Base-by-base conservation (phyloP, 495 filamentous ascomycete species). In the Trichocladium uniseriatum region DNA sequence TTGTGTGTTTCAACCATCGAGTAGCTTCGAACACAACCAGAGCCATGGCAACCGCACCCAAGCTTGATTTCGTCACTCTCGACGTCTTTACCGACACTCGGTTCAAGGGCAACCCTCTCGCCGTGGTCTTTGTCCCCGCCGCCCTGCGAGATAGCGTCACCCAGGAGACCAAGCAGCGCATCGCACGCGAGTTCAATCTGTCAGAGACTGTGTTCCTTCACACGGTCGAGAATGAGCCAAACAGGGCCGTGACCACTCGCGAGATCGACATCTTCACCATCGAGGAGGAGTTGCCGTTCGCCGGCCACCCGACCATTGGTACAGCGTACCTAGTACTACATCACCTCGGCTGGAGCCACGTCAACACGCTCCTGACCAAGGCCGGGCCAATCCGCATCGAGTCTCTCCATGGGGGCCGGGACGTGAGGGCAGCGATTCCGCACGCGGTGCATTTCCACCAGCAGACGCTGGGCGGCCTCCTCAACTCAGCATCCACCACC, bases 131-230 rank as follows among this genome's bases (percentile, higher is more conserved):
- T 35, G 55, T 85, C 37, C 76, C 80, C 0, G 31, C 64, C 0
- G 36, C 47, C 19, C 32, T 59, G 16, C 61, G 54, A 18, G n/a
- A 19, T 14, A 45, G 15, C 18, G 55, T 79, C 45, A 58, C 62
- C 9, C 77, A 81, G 52, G 61, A 66, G 0, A 67, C 72, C 49
- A 86, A 85, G 56, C 83, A 82, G 64, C 63, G 55, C 37, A 82
- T 94, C 31, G 79, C 86, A 2, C 57, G 62, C 27, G 88, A 94
- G 66, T 92, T 92, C 81, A 91, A 91, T 54, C 74, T 88, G 55
- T 88, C 84, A 4, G 87, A 92, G 59, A 90, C 81, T 1, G 83
- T 89, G 44, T 94, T 91, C 66, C 66, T 92, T 13, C 78, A 88
- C 60, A 69, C 73, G 13, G 46, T 53, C n/a, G 29, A 49, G 24